These are phyloP conservation scores for Penicillium argentinense DNA, from an alignment of 495 filamentous ascomycete species.

Conservation along the genomic window DNA sequence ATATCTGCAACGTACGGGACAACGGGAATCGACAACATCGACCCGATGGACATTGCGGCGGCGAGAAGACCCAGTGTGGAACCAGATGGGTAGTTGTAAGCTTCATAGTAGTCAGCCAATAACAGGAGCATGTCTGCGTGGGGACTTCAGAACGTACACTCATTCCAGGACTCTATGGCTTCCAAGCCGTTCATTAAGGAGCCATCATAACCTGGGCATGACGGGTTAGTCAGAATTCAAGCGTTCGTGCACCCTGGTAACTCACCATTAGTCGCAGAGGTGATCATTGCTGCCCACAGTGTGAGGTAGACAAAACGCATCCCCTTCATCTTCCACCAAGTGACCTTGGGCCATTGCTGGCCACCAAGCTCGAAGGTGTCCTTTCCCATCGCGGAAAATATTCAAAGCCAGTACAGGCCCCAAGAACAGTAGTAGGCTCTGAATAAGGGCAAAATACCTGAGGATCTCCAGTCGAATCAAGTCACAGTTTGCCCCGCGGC, in stretches of 20 bases:
- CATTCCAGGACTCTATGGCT: conserved; percentile 35
- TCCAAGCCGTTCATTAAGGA: conserved; percentile 48
- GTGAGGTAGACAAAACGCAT: conserved; percentile 40
- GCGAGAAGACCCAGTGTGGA: conserved; percentile 61
- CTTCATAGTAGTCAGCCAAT: conserved; percentile 7
- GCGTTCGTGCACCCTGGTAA: neutral
- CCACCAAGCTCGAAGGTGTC: conserved; percentile 43
- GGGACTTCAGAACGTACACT: conserved; percentile 6
- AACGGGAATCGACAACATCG: conserved; percentile 61
- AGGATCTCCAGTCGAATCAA: neutral
- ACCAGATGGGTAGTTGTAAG: conserved; percentile 49
- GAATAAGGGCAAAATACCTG: no score
- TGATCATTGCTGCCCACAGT: conserved; percentile 37
- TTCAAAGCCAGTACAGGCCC: no score
- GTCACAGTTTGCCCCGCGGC: no score
- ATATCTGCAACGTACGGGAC: conserved; percentile 64
- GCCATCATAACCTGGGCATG: conserved; percentile 61
- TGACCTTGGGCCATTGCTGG: conserved; percentile 38
- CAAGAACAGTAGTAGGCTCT: neutral
- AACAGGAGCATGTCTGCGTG: neutral
- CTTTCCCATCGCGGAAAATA: conserved; percentile 41
- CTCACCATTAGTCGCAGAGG: conserved; percentile 27
- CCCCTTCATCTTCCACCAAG: conserved; percentile 39
- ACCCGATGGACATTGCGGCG: conserved; percentile 68
- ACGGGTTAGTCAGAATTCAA: neutral